phyloP scores from a whole-genome alignment of 108 stramenopile genomes.

The Stephanodiscus triporus region DNA sequence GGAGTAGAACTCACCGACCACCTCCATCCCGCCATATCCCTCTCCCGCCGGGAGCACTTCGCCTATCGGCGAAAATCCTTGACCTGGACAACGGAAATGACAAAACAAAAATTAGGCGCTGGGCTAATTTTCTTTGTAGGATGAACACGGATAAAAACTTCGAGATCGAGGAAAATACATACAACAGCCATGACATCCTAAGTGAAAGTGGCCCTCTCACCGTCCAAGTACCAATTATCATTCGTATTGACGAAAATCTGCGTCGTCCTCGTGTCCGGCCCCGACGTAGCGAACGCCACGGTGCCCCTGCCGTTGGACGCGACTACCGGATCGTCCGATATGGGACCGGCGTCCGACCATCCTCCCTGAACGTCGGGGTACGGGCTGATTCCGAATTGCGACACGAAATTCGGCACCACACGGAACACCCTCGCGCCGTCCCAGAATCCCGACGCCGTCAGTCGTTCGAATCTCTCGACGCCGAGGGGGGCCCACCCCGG shows the following conservation, averaged over 20 bases:
- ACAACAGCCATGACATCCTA: neutral
- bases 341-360: conserved; percentile 29
- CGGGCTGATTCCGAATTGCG: conserved; percentile 87
- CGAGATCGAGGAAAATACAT: neutral
- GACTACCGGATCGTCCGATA: conserved; percentile 86
- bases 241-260: conserved; percentile 89
- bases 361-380: conserved; percentile 58
- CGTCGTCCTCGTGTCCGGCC: conserved; percentile 80
- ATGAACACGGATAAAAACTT: neutral
- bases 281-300: conserved; percentile 83
- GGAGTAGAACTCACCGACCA: conserved; percentile 68
- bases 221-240: conserved; percentile 82
- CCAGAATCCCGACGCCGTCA: conserved; percentile 57
- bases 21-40: conserved; percentile 69
- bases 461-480: conserved; percentile 65
- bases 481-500: conserved; percentile 81
- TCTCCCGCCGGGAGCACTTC: conserved; percentile 48
- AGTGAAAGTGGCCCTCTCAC: conserved; percentile 1
- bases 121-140: no score
- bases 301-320: conserved; percentile 78
- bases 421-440: conserved; percentile 69
- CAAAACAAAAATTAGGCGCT: no score
- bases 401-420: conserved; percentile 73
- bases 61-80: conserved; percentile 66
- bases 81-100: no score